phyloP scores from a whole-genome alignment of 1,139 yeast species.

The Hanseniaspora sp. region DNA sequence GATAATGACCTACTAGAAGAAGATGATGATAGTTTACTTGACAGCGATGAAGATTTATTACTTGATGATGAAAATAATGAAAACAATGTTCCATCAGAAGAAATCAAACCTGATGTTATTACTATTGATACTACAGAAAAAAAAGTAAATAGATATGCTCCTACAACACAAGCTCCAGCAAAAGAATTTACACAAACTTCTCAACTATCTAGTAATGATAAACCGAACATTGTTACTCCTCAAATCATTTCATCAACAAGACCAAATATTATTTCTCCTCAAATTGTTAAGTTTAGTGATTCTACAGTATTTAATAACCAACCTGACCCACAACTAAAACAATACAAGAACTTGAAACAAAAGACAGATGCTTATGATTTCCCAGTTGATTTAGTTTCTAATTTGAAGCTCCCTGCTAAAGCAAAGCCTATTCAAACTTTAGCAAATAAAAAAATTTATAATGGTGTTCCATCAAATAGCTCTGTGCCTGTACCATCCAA shows the following conservation, averaged over 20 bases:
- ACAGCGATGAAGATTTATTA: constrained; percentile 25
- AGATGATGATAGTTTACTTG: constrained; percentile 27
- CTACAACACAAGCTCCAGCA: constrained; percentile 1
- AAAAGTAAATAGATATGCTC: constrained; percentile 15
- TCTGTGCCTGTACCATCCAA: neutral
- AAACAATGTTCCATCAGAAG: neutral
- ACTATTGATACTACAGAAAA: too few species aligned
- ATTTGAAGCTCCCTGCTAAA: constrained; percentile 28
- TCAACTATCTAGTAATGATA: neutral
- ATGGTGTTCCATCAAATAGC: constrained; percentile 20
- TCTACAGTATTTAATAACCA: neutral
- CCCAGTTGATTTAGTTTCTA: constrained; percentile 47
- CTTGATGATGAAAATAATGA: neutral
- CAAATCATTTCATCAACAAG: neutral
- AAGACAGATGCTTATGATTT: constrained; percentile 71
- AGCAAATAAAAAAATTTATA: neutral
- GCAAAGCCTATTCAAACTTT: constrained; percentile 27
- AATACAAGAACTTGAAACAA: constrained; percentile 39
- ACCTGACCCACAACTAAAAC: constrained; percentile 23
- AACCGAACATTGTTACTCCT: neutral
- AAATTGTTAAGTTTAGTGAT: neutral
- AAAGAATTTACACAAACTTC: too few species aligned
- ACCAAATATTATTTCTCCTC: neutral
- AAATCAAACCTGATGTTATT: neutral
- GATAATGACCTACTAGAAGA: constrained; percentile 42